Base-by-base conservation (phyloP, 805 yeast species). In the Candida nemodendra region DNA sequence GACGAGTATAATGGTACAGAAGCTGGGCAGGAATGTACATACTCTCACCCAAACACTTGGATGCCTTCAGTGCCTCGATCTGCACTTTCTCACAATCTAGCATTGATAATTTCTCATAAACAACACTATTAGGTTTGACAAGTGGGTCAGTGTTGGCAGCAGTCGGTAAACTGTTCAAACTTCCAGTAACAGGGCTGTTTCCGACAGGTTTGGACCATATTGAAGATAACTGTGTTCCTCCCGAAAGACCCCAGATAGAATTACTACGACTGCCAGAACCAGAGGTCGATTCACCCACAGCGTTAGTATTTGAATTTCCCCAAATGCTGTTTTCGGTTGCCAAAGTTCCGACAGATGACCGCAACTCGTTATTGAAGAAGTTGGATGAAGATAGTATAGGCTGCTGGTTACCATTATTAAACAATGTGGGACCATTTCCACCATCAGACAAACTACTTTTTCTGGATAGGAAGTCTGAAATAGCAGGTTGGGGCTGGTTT, bases 51-150 rank as follows among this genome's bases (percentile, higher is more conserved):
- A 64, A 65, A 18, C 72, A 41, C 23, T 59, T 48, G 32, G 65
- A 64, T 3, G 74, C 72, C 32, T 65, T 62, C 32, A 57, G 54
- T 2, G 74, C 66, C 14, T 74, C 72, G 3, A 61, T 34, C 39
- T 69, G 76, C 34, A 74, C 59, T n/a, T 55, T 43, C 18, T 64
- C 70, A 32, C 41, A 43, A 29, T 68, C 68, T 5, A 38, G 17
- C 2, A 41, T 26, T 4, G 49, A 29, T 24, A 51, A 27, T 11
- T 32, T 30, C 16, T 34, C 36, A 23, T 25, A 24, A 11, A 29
- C 23, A 5, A 18, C 24, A 22, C 26, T 22, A 3, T 15, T 28
- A 15, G 18, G 12, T 23, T 13, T 22, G 18, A 18, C 24, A 27
- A 11, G 25, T 32, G 29, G 13, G 15, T 27, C 21, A 13, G 28